These are phyloP conservation scores for Boletus rubroflammeus DNA, from an alignment of 768 basidiomycete species.

Conservation along the genomic window DNA sequence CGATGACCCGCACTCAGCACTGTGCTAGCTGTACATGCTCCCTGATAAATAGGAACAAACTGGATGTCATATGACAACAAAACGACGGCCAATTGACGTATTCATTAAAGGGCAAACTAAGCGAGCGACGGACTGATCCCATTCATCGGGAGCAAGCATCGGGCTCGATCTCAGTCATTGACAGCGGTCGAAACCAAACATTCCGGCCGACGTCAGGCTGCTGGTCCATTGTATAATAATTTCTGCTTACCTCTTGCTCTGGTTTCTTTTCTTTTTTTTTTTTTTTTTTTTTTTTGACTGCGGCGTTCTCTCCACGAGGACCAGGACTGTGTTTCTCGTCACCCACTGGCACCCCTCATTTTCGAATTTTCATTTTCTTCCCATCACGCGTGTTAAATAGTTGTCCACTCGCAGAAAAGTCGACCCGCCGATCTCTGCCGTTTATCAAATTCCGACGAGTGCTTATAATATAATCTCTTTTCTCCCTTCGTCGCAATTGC, in stretches of 20 bases:
- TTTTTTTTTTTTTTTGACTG: not conserved
- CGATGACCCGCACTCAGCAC: too few species aligned
- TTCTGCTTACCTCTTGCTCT: too few species aligned
- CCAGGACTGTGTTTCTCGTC: too few species aligned
- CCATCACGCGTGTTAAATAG: not conserved
- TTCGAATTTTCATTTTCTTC: not conserved
- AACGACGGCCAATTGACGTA: not conserved
- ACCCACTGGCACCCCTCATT: not conserved
- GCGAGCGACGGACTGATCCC: not conserved
- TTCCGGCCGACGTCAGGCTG: too few species aligned
- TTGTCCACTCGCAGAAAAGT: not conserved
- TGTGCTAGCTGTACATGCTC: not conserved
- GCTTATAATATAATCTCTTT: too few species aligned
- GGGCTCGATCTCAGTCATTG: not conserved
- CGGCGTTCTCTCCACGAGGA: not conserved
- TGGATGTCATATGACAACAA: not conserved
- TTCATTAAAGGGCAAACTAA: not conserved
- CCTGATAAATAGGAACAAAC: too few species aligned
- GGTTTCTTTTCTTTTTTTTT: too few species aligned
- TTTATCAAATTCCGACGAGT: not conserved
- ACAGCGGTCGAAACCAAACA: not conserved
- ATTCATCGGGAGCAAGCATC: not conserved
- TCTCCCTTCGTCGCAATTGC: too few species aligned
- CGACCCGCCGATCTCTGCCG: not conserved
- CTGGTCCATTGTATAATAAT: too few species aligned